A percentile compares a stretch with the other conserved stretches of the same genome.
Evolutionary conservation across 129 eudicot species (phyloP).

Genomic region (Helichrysum umbraculigerum): DNA sequence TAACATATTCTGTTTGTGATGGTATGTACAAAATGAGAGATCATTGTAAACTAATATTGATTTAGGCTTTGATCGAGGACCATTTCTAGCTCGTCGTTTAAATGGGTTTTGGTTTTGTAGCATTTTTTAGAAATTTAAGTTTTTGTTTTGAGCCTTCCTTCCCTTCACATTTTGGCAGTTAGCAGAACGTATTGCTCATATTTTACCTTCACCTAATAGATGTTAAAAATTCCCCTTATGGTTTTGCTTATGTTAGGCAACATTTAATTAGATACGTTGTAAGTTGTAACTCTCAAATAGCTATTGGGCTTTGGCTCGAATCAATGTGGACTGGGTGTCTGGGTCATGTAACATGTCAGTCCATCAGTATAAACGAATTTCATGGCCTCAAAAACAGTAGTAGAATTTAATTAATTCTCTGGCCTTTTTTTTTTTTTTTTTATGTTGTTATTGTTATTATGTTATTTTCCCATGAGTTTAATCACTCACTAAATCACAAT

Average conservation of each 20-base stretch:
- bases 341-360: neutral
- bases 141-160: too few species aligned
- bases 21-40: neutral
- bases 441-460: too few species aligned
- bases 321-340: neutral
- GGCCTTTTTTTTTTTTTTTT: too few species aligned
- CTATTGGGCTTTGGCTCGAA: neutral
- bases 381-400: neutral
- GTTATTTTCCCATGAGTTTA: too few species aligned
- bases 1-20: neutral
- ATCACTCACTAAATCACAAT: too few species aligned
- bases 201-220: too few species aligned
- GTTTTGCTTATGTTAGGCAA: too few species aligned
- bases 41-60: neutral
- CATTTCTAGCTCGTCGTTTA: slow-evolving; percentile 1
- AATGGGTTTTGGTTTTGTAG: neutral
- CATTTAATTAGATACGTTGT: too few species aligned
- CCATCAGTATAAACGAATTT: neutral
- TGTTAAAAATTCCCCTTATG: too few species aligned
- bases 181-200: too few species aligned
- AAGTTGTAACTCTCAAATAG: neutral
- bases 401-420: too few species aligned
- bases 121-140: neutral
- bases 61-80: slow-evolving; percentile 3
- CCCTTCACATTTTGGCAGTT: too few species aligned